Conservation (phyloP, 306 rosid genomes). For the Cucurbita maxima region DNA sequence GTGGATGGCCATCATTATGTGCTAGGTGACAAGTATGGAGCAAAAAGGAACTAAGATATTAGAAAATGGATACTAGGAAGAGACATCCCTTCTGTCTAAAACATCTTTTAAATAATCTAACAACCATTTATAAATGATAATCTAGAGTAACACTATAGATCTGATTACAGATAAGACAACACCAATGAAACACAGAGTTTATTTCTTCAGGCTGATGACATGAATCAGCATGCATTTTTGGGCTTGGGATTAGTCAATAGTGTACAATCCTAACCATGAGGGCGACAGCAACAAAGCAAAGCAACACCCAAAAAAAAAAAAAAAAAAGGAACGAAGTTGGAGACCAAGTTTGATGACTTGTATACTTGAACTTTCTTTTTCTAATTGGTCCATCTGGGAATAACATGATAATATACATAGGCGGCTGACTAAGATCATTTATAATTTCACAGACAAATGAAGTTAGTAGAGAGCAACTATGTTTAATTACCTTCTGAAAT, state of each 20-base stretch:
- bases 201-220: neutral
- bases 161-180: neutral
- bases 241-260: neutral
- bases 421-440: neutral
- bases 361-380: neutral
- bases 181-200: neutral
- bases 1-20: neutral
- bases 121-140: neutral
- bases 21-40: constrained; percentile 1
- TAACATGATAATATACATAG: neutral
- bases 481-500: neutral
- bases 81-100: neutral
- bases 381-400: neutral
- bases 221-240: neutral
- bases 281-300: neutral
- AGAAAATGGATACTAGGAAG: neutral
- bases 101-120: neutral
- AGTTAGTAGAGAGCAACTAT: neutral
- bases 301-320: no score
- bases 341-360: neutral
- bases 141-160: neutral
- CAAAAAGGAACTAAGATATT: neutral
- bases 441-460: neutral
- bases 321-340: neutral
- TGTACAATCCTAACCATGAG: neutral